Conservation (phyloP, 2,329 filamentous ascomycete species). For the Diaporthe destruens region DNA sequence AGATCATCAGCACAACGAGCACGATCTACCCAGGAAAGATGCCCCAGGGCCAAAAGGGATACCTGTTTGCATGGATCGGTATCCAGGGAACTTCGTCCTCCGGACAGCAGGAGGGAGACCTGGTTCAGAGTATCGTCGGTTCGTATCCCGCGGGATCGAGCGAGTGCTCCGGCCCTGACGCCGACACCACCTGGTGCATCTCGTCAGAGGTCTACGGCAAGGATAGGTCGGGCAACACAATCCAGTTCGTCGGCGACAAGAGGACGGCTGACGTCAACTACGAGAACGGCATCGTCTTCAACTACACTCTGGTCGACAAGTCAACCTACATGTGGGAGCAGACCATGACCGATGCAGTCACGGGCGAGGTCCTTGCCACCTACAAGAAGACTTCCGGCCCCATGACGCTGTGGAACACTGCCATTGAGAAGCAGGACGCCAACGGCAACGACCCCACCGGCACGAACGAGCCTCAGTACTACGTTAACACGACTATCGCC, state of each 20-base stretch:
- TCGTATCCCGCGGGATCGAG: constrained; percentile 45
- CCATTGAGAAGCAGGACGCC: constrained; percentile 38
- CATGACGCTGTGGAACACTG: constrained; percentile 45
- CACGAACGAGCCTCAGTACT: constrained; percentile 40
- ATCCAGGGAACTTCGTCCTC: constrained; percentile 43
- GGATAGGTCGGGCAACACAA: constrained; percentile 37
- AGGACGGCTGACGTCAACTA: constrained; percentile 44
- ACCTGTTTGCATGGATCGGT: constrained; percentile 47
- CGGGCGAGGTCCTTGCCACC: constrained; percentile 43
- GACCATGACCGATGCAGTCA: constrained; percentile 43
- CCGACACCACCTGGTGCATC: constrained; percentile 46
- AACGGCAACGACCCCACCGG: constrained; percentile 36
- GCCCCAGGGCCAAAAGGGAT: constrained; percentile 45
- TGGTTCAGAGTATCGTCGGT: constrained; percentile 43
- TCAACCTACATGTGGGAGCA: constrained; percentile 45
- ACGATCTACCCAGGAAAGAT: constrained; percentile 47
- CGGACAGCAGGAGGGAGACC: constrained; percentile 42
- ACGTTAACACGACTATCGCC: constrained; percentile 40
- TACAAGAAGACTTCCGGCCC: constrained; percentile 45
- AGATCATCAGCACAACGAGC: constrained; percentile 45
- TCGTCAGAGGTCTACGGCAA: constrained; percentile 47
- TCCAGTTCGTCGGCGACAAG: constrained; percentile 45
- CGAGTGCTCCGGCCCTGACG: constrained; percentile 44
- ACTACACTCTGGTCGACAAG: constrained; percentile 46
- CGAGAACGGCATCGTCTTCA: constrained; percentile 45